Evolutionary conservation across 1,284 basidiomycete species (phyloP), one percentile per base, ranked within the genome.

Genomic region (Melanopsichium pennsylvanicum): DNA sequence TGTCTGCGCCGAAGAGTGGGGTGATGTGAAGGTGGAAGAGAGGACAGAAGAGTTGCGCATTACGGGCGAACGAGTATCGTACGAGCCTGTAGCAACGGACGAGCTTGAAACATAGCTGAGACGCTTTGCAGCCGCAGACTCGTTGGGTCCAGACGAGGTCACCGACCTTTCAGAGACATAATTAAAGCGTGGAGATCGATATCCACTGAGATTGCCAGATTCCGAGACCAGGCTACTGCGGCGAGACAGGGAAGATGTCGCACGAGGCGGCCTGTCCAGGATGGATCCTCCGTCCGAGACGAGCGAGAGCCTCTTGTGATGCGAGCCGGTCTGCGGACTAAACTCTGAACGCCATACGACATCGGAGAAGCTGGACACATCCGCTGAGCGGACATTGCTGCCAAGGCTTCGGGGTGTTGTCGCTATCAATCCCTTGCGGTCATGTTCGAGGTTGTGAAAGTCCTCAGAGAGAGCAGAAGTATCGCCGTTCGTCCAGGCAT

Each of bases 91-190:
- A 3, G 66, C 43, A 4, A 42, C 39, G 4, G 67, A 60, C 3
- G 67, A 70, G 41, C 44, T 50, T 2, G 72, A 75, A 19, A 58
- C 44, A 32, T 75, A 75, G 59, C 73, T 75, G 27, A 74, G 58
- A 19, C 72, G 52, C 33, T 75, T 75, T 1, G 61, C 61, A 2
- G 71, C 56, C 6, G 67, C 73, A 2, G 63, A 73, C 19, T 75
- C 70, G 55, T 71, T 74, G 27, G 73, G 71, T 3, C 63, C 67
- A 7, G 62, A 56, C 3, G 45, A 18, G 15, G 41, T 25, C 4
- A 34, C 36, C 3, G 49, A 39, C 36, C 55, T 57, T 5, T 70
- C 67, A 0, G 57, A 54, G 2, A 70, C 57, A 18, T 70, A 70
- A 35, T 56, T 57, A 49, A 70, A 32, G n/a, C 67, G 35, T 1